A percentile compares a stretch with the other conserved stretches of the same genome.
Evolutionary conservation across 768 basidiomycete species (phyloP).

Genomic region (Naganishia vishniacii): DNA sequence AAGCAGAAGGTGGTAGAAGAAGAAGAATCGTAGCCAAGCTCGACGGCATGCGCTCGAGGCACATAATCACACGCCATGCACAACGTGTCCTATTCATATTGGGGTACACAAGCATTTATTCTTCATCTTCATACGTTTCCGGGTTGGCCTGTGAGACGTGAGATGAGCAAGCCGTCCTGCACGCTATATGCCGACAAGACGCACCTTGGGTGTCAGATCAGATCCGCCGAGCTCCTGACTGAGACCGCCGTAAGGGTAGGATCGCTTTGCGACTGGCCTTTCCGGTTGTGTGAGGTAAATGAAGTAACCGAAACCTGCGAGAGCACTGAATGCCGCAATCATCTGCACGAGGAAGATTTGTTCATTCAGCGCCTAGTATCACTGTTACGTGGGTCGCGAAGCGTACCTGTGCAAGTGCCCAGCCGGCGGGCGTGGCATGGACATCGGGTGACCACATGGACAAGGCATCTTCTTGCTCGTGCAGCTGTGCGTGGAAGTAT

Average conservation of each 20-base stretch:
- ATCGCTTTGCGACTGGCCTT: constrained; percentile 37
- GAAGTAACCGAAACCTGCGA: constrained; percentile 43
- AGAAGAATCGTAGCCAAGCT: neutral
- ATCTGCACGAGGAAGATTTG: constrained; percentile 31
- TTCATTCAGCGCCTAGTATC: neutral
- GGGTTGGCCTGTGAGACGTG: constrained; percentile 12
- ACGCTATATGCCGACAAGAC: neutral
- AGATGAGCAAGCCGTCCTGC: neutral
- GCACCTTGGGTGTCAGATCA: constrained; percentile 25
- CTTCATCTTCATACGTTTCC: constrained; percentile 26
- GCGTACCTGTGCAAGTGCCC: constrained; percentile 43
- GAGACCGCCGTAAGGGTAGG: constrained; percentile 48
- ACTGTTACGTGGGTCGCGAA: neutral
- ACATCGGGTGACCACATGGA: constrained; percentile 52
- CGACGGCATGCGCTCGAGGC: neutral
- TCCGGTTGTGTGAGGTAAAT: constrained; percentile 36
- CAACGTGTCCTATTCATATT: constrained; percentile 6
- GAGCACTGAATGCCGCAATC: constrained; percentile 39
- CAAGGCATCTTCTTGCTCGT: constrained; percentile 50
- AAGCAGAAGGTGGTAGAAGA: neutral
- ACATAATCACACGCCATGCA: no score
- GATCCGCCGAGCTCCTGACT: constrained; percentile 45
- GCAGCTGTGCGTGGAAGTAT: constrained; percentile 36
- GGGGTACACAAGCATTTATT: constrained; percentile 12
- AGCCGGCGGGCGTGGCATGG: constrained; percentile 43